Percentiles rank a stretch among this genome's conserved stretches.
Evolutionary conservation across 352 stramenopile genomes (phyloP).

Genomic region (Phytophthora pistaciae): DNA sequence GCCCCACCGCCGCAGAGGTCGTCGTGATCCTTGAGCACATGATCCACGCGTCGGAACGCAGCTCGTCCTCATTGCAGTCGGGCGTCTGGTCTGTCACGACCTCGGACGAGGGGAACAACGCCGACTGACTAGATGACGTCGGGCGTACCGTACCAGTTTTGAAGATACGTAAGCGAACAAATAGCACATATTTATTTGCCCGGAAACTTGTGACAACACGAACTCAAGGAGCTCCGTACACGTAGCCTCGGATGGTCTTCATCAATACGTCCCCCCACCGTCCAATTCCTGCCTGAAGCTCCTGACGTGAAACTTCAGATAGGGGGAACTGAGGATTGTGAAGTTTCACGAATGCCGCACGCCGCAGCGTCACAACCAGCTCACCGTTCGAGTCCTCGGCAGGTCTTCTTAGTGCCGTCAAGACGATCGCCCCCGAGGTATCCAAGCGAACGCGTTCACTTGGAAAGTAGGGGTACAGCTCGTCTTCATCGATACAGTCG

Average conservation of each 20-base stretch:
- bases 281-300: constrained; percentile 33
- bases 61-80: constrained; percentile 35
- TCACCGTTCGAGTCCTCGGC: neutral
- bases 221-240: constrained; percentile 19
- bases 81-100: constrained; percentile 37
- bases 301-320: constrained; percentile 10
- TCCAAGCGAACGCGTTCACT: constrained; percentile 24
- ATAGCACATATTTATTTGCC: too few species aligned
- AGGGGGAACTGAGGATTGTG: constrained; percentile 32
- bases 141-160: constrained; percentile 17
- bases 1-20: constrained; percentile 48
- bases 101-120: constrained; percentile 16
- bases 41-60: constrained; percentile 41
- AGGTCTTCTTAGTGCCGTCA: constrained; percentile 19
- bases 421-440: constrained; percentile 24
- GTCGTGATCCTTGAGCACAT: constrained; percentile 43
- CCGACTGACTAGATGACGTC: neutral
- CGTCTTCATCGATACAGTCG: constrained; percentile 40
- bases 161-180: neutral
- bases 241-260: constrained; percentile 37
- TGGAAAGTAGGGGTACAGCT: constrained; percentile 31
- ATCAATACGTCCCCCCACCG: constrained; percentile 41
- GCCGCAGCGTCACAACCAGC: constrained; percentile 40
- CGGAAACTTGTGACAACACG: too few species aligned
- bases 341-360: constrained; percentile 33